Evolutionary conservation across 2,329 filamentous ascomycete species (phyloP).

Genomic region (Periconia digitata): DNA sequence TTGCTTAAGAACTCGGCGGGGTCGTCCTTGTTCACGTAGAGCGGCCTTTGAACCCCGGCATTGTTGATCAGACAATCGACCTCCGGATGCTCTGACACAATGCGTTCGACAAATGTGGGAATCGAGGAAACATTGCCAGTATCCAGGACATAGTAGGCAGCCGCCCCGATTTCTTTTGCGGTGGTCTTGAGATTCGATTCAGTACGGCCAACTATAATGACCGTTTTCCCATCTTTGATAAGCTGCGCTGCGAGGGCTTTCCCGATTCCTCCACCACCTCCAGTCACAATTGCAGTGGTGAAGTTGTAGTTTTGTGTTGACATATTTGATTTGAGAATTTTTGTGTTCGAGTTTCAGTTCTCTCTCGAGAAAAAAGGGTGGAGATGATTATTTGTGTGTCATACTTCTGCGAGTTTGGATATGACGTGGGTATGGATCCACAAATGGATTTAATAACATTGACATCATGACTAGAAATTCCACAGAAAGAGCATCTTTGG

Average conservation of each 20-base stretch:
- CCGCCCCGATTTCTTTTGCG: slow-evolving; percentile 48
- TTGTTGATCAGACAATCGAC: slow-evolving; percentile 63
- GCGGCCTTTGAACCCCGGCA: slow-evolving; percentile 59
- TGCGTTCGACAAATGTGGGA: slow-evolving; percentile 47
- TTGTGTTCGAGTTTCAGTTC: not conserved
- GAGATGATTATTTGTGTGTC: not conserved
- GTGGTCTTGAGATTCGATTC: slow-evolving; percentile 55
- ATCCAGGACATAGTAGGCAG: slow-evolving; percentile 57
- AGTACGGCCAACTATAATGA: slow-evolving; percentile 56
- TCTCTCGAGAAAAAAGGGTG: not conserved
- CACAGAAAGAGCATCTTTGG: too few species aligned
- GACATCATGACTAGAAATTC: not conserved
- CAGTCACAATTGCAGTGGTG: slow-evolving; percentile 46
- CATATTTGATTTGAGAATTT: slow-evolving; percentile 10
- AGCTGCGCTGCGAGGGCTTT: slow-evolving; percentile 52
- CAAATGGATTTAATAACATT: not conserved
- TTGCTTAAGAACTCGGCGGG: slow-evolving; percentile 48
- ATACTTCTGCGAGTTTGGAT: not conserved
- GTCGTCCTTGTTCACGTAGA: slow-evolving; percentile 47
- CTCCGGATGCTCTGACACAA: slow-evolving; percentile 55
- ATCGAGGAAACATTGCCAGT: slow-evolving; percentile 51
- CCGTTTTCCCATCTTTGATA: slow-evolving; percentile 23
- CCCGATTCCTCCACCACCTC: slow-evolving; percentile 56
- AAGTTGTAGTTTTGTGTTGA: slow-evolving; percentile 33
- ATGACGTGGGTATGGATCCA: not conserved